Conservation (phyloP, 2,329 filamentous ascomycete genomes). For the Zymoseptoria crescenta region DNA sequence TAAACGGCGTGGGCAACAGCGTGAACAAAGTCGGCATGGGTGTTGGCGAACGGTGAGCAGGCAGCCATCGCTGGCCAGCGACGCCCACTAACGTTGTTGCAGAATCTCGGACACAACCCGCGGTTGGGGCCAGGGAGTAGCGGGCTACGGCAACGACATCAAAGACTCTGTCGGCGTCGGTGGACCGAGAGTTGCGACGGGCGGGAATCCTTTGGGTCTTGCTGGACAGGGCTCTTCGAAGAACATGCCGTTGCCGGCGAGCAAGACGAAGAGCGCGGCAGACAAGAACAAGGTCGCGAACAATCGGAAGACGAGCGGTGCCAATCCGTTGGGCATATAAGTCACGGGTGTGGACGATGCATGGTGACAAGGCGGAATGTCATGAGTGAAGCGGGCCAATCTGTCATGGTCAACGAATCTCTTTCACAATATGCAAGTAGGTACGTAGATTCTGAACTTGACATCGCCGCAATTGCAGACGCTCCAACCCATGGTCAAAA, state of each 20-base stretch:
- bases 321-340: conserved; percentile 38
- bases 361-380: neutral
- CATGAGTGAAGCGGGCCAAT: neutral
- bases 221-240: conserved; percentile 19
- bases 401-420: neutral
- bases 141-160: conserved; percentile 44
- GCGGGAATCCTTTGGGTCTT: conserved; percentile 41
- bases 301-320: conserved; percentile 27
- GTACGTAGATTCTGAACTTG: neutral
- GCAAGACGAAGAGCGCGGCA: conserved; percentile 20
- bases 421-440: neutral
- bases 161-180: conserved; percentile 41
- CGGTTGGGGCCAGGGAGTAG: conserved; percentile 41
- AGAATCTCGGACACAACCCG: conserved; percentile 40
- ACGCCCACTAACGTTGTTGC: neutral
- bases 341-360: neutral
- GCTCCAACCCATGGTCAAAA: neutral
- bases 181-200: conserved; percentile 37
- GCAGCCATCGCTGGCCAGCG: neutral
- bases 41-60: conserved; percentile 33
- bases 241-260: conserved; percentile 8
- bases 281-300: conserved; percentile 4
- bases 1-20: conserved; percentile 38
- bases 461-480: neutral
- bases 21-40: conserved; percentile 41